Evolutionary conservation across 495 filamentous ascomycete genomes (phyloP), one percentile per base, ranked within the genome.

Genomic region (Penicillium mononematosum): DNA sequence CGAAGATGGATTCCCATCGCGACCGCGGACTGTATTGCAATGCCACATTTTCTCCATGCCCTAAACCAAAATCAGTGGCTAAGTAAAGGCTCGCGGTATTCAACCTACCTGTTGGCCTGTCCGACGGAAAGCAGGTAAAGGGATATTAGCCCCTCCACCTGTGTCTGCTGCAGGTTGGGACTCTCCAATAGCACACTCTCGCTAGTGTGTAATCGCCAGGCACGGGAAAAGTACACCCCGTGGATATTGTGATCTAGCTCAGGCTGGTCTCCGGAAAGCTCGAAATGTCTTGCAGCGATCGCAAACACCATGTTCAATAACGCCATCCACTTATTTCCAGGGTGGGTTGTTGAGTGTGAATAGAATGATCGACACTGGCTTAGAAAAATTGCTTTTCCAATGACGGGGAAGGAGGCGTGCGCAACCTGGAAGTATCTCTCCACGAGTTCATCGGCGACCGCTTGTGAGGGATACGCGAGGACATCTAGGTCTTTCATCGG

Each of bases 221-320:
- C 51, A 4, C 51, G 51, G 2, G 51, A 27, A 25, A 54, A 54
- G 17, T 54, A 54, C 12, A 45, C 27, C 7, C 14, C 9, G 24
- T 53, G 38, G 16, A 1, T 43, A 16, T 32, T 53, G n/a, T 44
- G 39, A 25, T 54, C 42, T 5, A 20, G 25, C 19, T 14, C 29
- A 3, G 25, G 12, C 16, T 44, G 16, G 10, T 54, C 29, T 36
- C 29, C 20, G 3, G 14, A 19, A 36, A 54, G 19, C 16, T 45
- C 41, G 8, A 7, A 45, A 43, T 45, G 51, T 25, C 41, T 45
- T 17, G 51, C 75, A 19, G 77, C 76, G 56, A 86, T 83, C 14
- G 84, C 84, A 63, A 87, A 85, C 25, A 86, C 75, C 7, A 85
- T 56, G 63, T 88, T 86, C 20, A 86, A 58, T 19, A 81, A 78